Percentiles rank a stretch among this genome's conserved stretches.
These are phyloP conservation scores for Ganoderma leucocontextum DNA, from an alignment of 1,284 basidiomycete genomes.

Conservation along the genomic window DNA sequence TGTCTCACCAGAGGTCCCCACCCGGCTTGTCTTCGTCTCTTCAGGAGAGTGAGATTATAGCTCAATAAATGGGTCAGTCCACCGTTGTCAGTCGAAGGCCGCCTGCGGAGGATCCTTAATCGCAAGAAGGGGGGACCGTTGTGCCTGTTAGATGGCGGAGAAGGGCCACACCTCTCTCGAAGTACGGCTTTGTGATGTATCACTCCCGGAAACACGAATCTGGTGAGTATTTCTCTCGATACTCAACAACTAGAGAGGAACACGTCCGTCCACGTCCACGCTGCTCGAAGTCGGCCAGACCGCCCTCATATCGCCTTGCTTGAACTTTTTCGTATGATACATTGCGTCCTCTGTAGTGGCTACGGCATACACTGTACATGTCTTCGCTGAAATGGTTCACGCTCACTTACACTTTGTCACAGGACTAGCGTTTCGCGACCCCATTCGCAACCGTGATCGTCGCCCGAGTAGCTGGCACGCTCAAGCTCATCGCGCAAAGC, in stretches of 20 bases:
- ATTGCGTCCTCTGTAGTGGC: neutral
- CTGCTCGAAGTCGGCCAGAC: too few species aligned
- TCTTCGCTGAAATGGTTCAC: neutral
- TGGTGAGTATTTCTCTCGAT: constrained; percentile 23
- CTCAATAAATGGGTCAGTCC: constrained; percentile 29
- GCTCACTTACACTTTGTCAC: neutral
- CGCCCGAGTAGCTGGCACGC: constrained; percentile 55
- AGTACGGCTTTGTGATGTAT: constrained; percentile 42
- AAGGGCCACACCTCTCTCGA: constrained; percentile 69
- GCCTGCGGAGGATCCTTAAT: neutral
- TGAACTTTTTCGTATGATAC: neutral
- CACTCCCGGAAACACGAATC: constrained; percentile 34
- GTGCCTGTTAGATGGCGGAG: constrained; percentile 59
- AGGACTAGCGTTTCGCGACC: constrained; percentile 56
- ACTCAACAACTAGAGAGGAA: neutral
- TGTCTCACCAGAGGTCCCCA: constrained; percentile 57
- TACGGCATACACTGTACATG: neutral
- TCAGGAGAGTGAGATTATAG: constrained; percentile 31
- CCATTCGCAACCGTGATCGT: constrained; percentile 73
- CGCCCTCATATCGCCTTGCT: neutral
- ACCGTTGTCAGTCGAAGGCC: too few species aligned
- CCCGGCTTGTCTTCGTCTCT: constrained; percentile 50
- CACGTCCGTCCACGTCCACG: neutral
- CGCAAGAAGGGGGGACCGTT: constrained; percentile 44
- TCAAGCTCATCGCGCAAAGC: constrained; percentile 62